phyloP scores from a whole-genome alignment of 164 flowering plant species.

The Kingdonia uniflora region DNA sequence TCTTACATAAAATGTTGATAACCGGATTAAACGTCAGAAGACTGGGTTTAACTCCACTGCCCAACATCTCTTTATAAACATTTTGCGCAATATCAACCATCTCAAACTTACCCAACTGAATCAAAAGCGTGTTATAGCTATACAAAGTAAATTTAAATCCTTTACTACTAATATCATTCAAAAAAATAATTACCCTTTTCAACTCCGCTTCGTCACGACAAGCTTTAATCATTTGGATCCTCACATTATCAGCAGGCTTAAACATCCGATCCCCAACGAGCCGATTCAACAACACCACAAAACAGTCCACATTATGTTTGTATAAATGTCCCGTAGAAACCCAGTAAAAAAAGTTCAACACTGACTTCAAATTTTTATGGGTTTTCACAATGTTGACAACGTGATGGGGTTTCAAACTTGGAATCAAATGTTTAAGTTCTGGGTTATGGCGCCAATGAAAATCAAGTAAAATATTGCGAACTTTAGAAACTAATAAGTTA shows the following conservation, averaged over 20 bases:
- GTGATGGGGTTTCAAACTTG: constrained; percentile 32
- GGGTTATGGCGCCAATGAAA: constrained; percentile 32
- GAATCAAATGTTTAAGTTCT: constrained; percentile 27
- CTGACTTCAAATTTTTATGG: constrained; percentile 27
- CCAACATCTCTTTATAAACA: constrained; percentile 39
- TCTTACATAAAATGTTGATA: constrained; percentile 62
- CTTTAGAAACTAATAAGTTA: constrained; percentile 23
- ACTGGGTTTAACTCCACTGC: constrained; percentile 41
- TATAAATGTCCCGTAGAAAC: constrained; percentile 39
- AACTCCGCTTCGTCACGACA: constrained; percentile 46
- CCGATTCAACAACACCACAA: constrained; percentile 40
- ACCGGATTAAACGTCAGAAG: constrained; percentile 59
- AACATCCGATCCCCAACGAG: constrained; percentile 33
- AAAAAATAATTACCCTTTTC: constrained; percentile 30
- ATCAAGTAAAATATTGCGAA: constrained; percentile 27
- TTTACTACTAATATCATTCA: constrained; percentile 28
- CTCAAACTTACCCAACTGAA: constrained; percentile 55
- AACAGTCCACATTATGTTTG: constrained; percentile 42
- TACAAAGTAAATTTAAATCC: constrained; percentile 41
- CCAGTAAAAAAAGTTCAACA: constrained; percentile 50
- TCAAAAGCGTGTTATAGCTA: constrained; percentile 55
- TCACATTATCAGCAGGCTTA: constrained; percentile 42
- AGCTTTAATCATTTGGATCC: constrained; percentile 57
- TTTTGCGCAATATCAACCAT: constrained; percentile 39
- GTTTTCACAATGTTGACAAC: constrained; percentile 33